Evolutionary conservation across 1,139 yeast species (phyloP).

Genomic region (Blastobotrys apis): DNA sequence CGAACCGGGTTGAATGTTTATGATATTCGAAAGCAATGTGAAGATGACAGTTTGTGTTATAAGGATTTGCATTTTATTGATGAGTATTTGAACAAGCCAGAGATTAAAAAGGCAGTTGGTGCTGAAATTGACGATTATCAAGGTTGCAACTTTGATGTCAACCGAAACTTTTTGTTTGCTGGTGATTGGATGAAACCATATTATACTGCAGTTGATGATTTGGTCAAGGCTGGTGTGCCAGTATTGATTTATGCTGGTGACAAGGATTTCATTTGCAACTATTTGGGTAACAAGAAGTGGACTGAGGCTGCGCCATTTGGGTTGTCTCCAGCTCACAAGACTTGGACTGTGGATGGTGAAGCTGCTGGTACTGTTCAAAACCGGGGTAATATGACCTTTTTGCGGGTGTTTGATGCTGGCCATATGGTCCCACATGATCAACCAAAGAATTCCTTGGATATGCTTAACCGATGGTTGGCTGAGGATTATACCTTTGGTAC

Average conservation of each 20-base stretch:
- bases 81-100: constrained; percentile 54
- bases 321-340: constrained; percentile 34
- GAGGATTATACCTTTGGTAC: constrained; percentile 33
- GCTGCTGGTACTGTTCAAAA: constrained; percentile 65
- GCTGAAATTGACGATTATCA: constrained; percentile 50
- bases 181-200: constrained; percentile 67
- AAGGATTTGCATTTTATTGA: constrained; percentile 52
- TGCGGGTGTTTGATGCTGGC: constrained; percentile 64
- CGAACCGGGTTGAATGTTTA: constrained; percentile 64
- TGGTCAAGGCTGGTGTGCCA: constrained; percentile 60
- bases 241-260: constrained; percentile 86
- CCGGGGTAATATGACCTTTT: constrained; percentile 53
- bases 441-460: constrained; percentile 66
- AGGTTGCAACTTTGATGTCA: constrained; percentile 56
- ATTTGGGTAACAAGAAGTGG: constrained; percentile 87
- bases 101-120: constrained; percentile 59
- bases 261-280: constrained; percentile 84
- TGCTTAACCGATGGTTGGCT: constrained; percentile 73
- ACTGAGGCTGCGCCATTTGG: constrained; percentile 60
- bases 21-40: constrained; percentile 62
- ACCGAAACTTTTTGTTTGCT: constrained; percentile 48
- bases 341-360: constrained; percentile 41
- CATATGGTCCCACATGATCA: constrained; percentile 78
- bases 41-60: constrained; percentile 52
- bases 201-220: constrained; percentile 55